Base-by-base conservation (phyloP, 2,329 filamentous ascomycete genomes). In the Penicillium frequentans region DNA sequence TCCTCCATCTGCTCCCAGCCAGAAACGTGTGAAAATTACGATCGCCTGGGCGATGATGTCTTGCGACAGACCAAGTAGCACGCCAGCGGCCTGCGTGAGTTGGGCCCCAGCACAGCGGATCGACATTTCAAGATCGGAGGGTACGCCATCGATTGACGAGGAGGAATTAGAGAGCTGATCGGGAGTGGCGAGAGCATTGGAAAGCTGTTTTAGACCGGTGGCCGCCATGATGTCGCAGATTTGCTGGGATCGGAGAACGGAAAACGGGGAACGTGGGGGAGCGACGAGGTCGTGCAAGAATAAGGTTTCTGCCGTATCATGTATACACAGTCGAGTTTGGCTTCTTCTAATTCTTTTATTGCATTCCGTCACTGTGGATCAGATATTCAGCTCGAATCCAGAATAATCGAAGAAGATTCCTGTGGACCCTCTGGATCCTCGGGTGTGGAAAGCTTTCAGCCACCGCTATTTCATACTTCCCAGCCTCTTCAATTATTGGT, bases 11-110 rank as follows among this genome's bases (percentile, higher is more conserved):
- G 74, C 61, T 0, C 77, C 77, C 27, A 91, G 78, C 88, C 90
- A 96, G 76, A 91, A 95, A 14, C 93, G 85, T 51, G 89, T 88
- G 33, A 96, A 85, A 0, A 95, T 76, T 42, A 97, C 86, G 69
- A 93, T 90, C 3, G 93, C 91, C 68, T 92, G 90, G 5, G 92
- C 90, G 39, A 95, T 90, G 39, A 91, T 86, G 64, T 92, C 90
- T 71, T 96, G 92, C 7, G 91, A 90, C 39, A 98, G 81, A 48
- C 90, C 86, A 3, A 99, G 82, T 19, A 98, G 84, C 50, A 96
- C 82, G 1, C 79, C 79, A 10, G 79, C 79, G 3, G 77, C 71
- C 59, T 80, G 78, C 1, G 78, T 81, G 26, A 81, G 71, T 55
- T 75, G 71, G 6, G 71, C 71, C 14, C 75, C 76, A 3, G 77